Percentiles rank a stretch among this genome's conserved stretches.
Evolutionary conservation across 2,329 filamentous ascomycete species (phyloP).

Genomic region (Ophiocordyceps polyrhachis-furcata): DNA sequence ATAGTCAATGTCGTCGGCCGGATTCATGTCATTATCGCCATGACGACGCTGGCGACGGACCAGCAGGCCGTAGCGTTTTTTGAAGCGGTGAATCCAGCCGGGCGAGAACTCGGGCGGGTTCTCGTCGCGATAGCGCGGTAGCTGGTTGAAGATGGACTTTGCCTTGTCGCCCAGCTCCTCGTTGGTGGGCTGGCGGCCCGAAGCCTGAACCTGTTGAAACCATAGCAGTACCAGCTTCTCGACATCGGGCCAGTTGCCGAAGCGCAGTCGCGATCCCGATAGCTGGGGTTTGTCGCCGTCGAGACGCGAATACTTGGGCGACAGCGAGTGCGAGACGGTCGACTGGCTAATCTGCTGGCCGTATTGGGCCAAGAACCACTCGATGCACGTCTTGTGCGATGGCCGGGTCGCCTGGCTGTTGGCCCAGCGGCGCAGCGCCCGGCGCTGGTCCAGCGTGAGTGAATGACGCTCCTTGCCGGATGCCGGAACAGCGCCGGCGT

Average conservation of each 20-base stretch:
- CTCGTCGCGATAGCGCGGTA: conserved; percentile 42
- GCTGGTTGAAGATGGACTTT: conserved; percentile 36
- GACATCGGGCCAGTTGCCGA: conserved; percentile 46
- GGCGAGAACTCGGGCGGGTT: conserved; percentile 42
- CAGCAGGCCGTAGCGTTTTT: conserved; percentile 41
- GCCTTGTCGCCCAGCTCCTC: conserved; percentile 45
- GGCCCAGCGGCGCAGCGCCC: conserved; percentile 40
- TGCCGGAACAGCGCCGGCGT: conserved; percentile 4
- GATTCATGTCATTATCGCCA: conserved; percentile 25
- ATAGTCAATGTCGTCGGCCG: conserved; percentile 38
- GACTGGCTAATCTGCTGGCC: conserved; percentile 43
- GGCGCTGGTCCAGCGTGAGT: conserved; percentile 41
- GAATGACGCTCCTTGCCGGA: conserved; percentile 33
- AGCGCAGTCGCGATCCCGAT: conserved; percentile 41
- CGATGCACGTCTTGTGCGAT: conserved; percentile 42
- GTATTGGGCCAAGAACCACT: conserved; percentile 41
- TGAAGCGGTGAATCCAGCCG: conserved; percentile 46
- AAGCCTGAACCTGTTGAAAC: conserved; percentile 32
- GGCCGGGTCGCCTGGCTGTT: conserved; percentile 36
- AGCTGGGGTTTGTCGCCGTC: conserved; percentile 40
- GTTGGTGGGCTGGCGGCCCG: conserved; percentile 39
- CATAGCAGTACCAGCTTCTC: conserved; percentile 37
- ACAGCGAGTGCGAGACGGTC: conserved; percentile 42
- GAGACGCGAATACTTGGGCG: conserved; percentile 41
- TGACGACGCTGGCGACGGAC: conserved; percentile 36